Conservation (phyloP, 176 grass and related monocot species). For the Oryza rufipogon region DNA sequence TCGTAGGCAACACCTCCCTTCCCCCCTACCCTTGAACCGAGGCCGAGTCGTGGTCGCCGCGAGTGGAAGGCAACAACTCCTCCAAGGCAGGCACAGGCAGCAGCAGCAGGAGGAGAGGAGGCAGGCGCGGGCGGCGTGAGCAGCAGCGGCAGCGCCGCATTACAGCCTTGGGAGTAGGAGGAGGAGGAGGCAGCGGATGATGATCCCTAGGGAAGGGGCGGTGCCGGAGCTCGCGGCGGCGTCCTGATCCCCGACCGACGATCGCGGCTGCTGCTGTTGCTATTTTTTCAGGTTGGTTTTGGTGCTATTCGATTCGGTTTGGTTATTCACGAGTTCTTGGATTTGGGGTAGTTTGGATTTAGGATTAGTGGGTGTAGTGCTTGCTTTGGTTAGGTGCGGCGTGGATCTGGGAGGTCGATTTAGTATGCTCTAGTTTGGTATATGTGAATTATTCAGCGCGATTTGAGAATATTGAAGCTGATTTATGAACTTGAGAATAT, state of each 20-base stretch:
- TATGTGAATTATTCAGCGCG: not conserved
- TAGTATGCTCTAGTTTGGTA: not conserved
- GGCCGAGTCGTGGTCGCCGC: not conserved
- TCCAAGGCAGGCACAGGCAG: not conserved
- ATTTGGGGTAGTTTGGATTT: constrained; percentile 18
- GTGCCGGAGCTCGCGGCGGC: not conserved
- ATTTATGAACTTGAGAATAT: not conserved
- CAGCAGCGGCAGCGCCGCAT: not conserved
- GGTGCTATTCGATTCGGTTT: constrained; percentile 1
- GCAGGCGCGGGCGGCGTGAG: constrained; percentile 37
- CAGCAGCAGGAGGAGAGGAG: not conserved
- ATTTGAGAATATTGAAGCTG: not conserved
- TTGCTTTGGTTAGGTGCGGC: constrained; percentile 5
- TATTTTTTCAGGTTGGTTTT: constrained; percentile 14
- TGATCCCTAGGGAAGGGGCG: constrained; percentile 33
- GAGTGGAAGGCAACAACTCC: not conserved
- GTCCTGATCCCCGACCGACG: constrained; percentile 30
- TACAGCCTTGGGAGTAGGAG: not conserved
- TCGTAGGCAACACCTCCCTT: not conserved
- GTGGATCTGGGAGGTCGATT: constrained; percentile 29
- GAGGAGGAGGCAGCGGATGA: not conserved
- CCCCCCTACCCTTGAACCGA: too few species aligned
- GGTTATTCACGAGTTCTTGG: not conserved
- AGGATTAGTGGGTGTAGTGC: constrained; percentile 9
- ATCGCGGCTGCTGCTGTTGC: not conserved